Conservation (phyloP, 164 flowering plant genomes). For the Magnolia officinalis region DNA sequence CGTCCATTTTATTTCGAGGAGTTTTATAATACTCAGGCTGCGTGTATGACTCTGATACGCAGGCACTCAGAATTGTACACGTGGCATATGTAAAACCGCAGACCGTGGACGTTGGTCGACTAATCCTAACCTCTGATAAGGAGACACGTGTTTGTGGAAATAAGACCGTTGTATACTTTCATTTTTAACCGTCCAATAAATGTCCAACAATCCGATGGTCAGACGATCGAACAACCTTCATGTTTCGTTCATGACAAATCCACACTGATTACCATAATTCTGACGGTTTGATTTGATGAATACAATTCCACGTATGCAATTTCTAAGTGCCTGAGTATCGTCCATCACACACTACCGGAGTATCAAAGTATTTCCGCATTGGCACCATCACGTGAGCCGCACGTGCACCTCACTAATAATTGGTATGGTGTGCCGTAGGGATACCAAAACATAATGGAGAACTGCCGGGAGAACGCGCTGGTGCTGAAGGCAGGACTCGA, state of each 20-base stretch:
- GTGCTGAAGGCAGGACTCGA: conserved; percentile 32
- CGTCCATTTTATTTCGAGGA: too few species aligned
- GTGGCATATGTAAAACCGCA: too few species aligned
- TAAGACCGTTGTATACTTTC: too few species aligned
- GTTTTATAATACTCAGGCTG: too few species aligned
- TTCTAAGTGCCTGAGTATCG: background rate
- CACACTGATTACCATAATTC: background rate
- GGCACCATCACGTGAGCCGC: background rate
- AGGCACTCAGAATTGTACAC: too few species aligned
- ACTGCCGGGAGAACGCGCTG: conserved; percentile 31
- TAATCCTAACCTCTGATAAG: too few species aligned
- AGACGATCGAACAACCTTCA: background rate
- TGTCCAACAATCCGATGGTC: too few species aligned
- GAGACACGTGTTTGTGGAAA: too few species aligned
- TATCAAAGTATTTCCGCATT: background rate
- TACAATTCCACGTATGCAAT: too few species aligned
- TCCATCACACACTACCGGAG: background rate
- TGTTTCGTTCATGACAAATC: background rate
- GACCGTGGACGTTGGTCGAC: too few species aligned
- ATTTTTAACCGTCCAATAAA: too few species aligned
- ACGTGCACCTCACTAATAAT: background rate
- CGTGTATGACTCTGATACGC: too few species aligned
- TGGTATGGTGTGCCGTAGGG: conserved; percentile 12
- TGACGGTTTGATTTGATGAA: background rate
- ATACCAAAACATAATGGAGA: conserved; percentile 27